Conservation (phyloP, 305 asterid species). For the Fraxinus greggii region DNA sequence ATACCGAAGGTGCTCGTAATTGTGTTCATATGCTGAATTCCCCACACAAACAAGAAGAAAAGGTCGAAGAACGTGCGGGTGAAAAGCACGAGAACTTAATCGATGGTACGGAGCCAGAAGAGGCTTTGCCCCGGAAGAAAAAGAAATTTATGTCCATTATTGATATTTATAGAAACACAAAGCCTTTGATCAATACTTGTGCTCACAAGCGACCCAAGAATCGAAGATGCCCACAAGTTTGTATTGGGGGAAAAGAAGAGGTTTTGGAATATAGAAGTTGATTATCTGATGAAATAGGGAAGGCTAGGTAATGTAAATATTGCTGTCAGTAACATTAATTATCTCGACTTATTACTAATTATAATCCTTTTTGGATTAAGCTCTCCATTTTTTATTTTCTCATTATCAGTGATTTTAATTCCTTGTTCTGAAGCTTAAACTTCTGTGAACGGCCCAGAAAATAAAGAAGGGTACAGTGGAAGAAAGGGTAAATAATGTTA, state of each 20-base stretch:
- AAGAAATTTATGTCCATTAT: conserved; percentile 30
- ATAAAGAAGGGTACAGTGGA: not conserved
- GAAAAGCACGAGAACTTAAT: conserved; percentile 11
- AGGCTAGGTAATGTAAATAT: not conserved
- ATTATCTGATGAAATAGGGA: not conserved
- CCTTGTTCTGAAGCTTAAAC: not conserved
- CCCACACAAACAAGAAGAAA: conserved; percentile 4
- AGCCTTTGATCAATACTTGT: conserved; percentile 25
- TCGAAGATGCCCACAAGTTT: conserved; percentile 6
- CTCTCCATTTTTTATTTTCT: not conserved
- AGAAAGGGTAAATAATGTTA: not conserved
- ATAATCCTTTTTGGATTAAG: not conserved
- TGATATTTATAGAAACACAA: conserved; percentile 34
- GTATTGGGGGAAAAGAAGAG: not conserved
- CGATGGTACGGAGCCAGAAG: conserved; percentile 17
- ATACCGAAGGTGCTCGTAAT: not conserved
- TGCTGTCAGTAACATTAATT: not conserved
- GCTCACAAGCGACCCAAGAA: conserved; percentile 30
- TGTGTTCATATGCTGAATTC: conserved; percentile 27
- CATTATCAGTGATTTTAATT: not conserved
- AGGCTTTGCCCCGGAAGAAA: conserved; percentile 33
- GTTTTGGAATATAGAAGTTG: not conserved
- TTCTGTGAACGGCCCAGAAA: not conserved
- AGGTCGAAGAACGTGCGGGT: conserved; percentile 28
- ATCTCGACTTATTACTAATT: not conserved